These are phyloP conservation scores for Skeletonema potamos DNA, from an alignment of 108 stramenopile species.

Conservation along the genomic window DNA sequence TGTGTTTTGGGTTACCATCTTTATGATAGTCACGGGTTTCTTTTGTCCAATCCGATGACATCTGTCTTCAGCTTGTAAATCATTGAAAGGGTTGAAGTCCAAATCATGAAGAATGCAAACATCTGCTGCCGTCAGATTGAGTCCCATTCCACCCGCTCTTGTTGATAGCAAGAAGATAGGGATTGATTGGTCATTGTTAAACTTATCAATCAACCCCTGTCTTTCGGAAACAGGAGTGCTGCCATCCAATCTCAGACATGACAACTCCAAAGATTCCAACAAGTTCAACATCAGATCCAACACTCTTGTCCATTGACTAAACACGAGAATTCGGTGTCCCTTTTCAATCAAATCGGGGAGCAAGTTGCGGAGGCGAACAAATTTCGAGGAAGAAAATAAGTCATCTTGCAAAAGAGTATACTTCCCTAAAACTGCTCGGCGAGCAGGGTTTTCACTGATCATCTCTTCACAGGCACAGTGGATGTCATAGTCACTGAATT, in stretches of 20 bases:
- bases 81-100: conserved; percentile 97
- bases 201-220: conserved; percentile 76
- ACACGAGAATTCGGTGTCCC: conserved; percentile 77
- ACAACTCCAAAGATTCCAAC: conserved; percentile 61
- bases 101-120: conserved; percentile 96
- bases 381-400: conserved; percentile 80
- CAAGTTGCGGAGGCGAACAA: conserved; percentile 55
- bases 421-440: conserved; percentile 47
- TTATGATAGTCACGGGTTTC: conserved; percentile 72
- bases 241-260: conserved; percentile 81
- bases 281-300: conserved; percentile 84
- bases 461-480: conserved; percentile 76
- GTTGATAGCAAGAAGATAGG: conserved; percentile 85
- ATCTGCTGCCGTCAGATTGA: conserved; percentile 92
- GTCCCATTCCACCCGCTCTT: conserved; percentile 75
- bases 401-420: conserved; percentile 61
- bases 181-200: conserved; percentile 64
- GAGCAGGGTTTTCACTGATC: conserved; percentile 62
- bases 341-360: conserved; percentile 54
- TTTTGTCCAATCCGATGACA: conserved; percentile 80
- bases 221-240: conserved; percentile 66
- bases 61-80: conserved; percentile 92
- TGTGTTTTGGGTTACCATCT: conserved; percentile 70
- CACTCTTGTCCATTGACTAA: conserved; percentile 88
- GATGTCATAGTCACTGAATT: conserved; percentile 86